Conservation (phyloP, 768 basidiomycete species). For the Leccinum incarnatum region DNA sequence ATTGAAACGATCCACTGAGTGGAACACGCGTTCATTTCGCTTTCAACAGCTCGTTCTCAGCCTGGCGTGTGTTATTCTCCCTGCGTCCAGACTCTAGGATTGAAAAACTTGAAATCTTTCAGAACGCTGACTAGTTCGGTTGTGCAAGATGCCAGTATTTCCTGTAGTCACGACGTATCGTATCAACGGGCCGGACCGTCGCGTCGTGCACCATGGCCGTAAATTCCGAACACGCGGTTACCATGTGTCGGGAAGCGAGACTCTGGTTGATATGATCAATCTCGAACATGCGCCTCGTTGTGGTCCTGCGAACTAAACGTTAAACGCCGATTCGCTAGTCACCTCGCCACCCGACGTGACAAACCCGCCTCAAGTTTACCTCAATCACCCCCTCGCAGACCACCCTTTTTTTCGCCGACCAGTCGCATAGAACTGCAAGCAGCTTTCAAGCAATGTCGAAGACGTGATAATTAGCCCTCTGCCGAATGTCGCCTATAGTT, state of each 20-base stretch:
- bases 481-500: conserved; percentile 8
- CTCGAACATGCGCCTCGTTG: conserved; percentile 30
- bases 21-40: conserved; percentile 16
- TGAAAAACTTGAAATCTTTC: background rate
- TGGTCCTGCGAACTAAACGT: conserved; percentile 25
- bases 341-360: conserved; percentile 7
- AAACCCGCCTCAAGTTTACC: conserved; percentile 27
- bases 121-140: background rate
- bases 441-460: conserved; percentile 26
- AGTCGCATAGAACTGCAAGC: conserved; percentile 2
- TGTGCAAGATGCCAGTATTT: background rate
- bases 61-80: background rate
- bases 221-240: conserved; percentile 35
- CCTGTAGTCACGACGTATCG: conserved; percentile 7
- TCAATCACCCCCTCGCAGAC: conserved; percentile 23
- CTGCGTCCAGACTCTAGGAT: background rate
- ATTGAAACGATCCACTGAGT: background rate
- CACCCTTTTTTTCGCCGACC: conserved; percentile 4
- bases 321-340: conserved; percentile 24
- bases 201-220: conserved; percentile 25
- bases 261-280: conserved; percentile 23
- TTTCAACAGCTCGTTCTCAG: conserved; percentile 1
- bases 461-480: conserved; percentile 28
- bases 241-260: conserved; percentile 32
- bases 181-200: conserved; percentile 11